A percentile compares a stretch with the other conserved stretches of the same genome.
Evolutionary conservation across 148 eudicot genomes (phyloP).

Genomic region (Rhododendron molle): DNA sequence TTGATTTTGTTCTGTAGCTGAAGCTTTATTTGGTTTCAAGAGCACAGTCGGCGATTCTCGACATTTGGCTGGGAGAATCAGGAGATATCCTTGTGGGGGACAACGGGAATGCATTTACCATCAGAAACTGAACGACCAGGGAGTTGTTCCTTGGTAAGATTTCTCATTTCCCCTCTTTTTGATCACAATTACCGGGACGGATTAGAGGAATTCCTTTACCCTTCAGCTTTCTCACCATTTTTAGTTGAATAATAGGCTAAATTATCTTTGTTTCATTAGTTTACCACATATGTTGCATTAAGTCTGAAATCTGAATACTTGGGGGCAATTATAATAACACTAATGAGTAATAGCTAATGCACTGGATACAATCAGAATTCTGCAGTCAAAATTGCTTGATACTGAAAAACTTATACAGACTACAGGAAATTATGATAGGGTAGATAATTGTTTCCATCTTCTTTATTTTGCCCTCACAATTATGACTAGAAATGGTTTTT

Average conservation of each 20-base stretch:
- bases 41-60: slow-evolving; percentile 10
- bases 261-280: neutral
- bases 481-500: neutral
- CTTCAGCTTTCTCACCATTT: neutral
- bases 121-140: slow-evolving; percentile 1
- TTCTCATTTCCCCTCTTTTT: no score
- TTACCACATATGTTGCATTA: neutral
- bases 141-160: slow-evolving; percentile 4
- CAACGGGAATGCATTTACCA: neutral
- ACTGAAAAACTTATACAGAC: neutral
- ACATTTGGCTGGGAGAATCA: slow-evolving; percentile 8
- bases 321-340: neutral
- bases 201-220: neutral
- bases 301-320: neutral
- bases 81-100: slow-evolving; percentile 10
- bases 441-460: neutral
- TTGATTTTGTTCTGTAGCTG: slow-evolving; percentile 4
- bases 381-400: neutral
- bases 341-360: neutral
- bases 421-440: neutral
- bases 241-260: neutral
- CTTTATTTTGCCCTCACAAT: neutral
- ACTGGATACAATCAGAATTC: neutral
- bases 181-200: neutral
- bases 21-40: slow-evolving; percentile 15